Evolutionary conservation across 257 asterid species (phyloP).

Genomic region (Solanum pimpinellifolium): DNA sequence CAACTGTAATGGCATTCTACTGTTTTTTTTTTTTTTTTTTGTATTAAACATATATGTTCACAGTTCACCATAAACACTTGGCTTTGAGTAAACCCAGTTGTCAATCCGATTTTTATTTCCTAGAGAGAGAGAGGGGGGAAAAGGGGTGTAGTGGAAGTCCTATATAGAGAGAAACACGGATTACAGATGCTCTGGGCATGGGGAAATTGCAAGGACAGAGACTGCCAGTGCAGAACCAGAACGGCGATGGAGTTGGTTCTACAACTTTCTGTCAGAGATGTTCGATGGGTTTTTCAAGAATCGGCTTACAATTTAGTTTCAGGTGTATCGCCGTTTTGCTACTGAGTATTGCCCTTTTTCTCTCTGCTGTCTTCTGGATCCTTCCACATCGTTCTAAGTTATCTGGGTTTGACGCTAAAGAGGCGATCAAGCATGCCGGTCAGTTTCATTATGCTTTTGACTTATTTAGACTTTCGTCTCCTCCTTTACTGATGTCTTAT

Average conservation of each 20-base stretch:
- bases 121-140: conserved; percentile 1
- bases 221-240: conserved; percentile 45
- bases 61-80: conserved; percentile 14
- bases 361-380: conserved; percentile 43
- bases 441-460: background rate
- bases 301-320: conserved; percentile 18
- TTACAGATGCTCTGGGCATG: conserved; percentile 77
- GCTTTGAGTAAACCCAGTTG: conserved; percentile 22
- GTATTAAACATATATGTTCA: background rate
- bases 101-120: conserved; percentile 3
- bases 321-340: conserved; percentile 53
- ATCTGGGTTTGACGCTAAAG: conserved; percentile 50
- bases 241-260: conserved; percentile 14
- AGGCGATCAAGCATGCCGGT: conserved; percentile 46
- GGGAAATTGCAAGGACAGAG: conserved; percentile 50
- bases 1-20: background rate
- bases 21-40: background rate
- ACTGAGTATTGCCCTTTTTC: conserved; percentile 34
- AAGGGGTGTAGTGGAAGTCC: background rate
- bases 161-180: background rate
- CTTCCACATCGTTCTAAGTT: conserved; percentile 30
- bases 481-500: background rate
- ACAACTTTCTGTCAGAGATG: conserved; percentile 41
- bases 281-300: conserved; percentile 18
- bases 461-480: background rate